Conservation (phyloP, 345 rosid species). For the Mangifera indica region DNA sequence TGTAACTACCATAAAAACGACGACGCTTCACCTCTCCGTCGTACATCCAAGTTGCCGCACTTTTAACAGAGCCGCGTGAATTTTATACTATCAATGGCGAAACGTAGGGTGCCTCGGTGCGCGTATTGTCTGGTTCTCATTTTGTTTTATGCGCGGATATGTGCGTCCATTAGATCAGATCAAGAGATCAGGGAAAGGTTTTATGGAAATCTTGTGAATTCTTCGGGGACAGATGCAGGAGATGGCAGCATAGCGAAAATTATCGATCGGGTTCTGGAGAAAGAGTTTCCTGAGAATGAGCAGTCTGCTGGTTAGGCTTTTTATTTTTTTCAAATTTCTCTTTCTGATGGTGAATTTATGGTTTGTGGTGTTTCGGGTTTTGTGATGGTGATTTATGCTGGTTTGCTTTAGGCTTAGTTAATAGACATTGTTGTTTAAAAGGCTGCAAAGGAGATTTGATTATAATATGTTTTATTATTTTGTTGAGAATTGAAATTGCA, state of each 20-base stretch:
- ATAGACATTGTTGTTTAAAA: not conserved
- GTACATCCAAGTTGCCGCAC: not conserved
- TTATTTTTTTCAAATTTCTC: not conserved
- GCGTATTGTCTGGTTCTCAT: constrained; percentile 35
- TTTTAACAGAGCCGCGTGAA: not conserved
- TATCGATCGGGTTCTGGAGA: constrained; percentile 91
- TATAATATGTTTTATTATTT: not conserved
- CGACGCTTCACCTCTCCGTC: not conserved
- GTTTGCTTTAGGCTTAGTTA: not conserved
- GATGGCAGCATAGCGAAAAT: constrained; percentile 88
- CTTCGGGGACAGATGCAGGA: constrained; percentile 55
- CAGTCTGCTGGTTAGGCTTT: constrained; percentile 72
- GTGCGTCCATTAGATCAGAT: constrained; percentile 69
- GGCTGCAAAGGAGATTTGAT: not conserved
- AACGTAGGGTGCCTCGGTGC: constrained; percentile 35
- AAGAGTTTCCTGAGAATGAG: constrained; percentile 90
- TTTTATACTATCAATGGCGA: constrained; percentile 27
- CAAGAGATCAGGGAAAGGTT: constrained; percentile 80
- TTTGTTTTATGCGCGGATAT: constrained; percentile 26
- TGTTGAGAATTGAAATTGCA: not conserved
- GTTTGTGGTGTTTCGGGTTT: not conserved
- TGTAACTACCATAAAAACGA: not conserved
- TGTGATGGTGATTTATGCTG: not conserved
- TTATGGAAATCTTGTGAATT: constrained; percentile 80
- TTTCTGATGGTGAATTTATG: not conserved